phyloP scores from a whole-genome alignment of 106 monocot genomes.

The Narthecium ossifragum region DNA sequence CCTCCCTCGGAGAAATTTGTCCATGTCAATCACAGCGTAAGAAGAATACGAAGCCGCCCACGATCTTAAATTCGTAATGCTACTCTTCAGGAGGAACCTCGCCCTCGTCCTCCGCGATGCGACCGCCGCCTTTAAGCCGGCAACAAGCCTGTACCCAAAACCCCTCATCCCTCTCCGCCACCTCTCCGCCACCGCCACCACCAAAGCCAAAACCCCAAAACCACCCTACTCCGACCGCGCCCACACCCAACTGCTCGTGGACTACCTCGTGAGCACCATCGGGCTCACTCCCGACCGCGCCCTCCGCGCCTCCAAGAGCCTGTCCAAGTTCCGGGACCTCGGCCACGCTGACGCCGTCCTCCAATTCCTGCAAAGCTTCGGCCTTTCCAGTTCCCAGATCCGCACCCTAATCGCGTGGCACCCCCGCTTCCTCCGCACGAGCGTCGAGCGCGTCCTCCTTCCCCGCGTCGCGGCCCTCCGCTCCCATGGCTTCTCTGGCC shows the following conservation, averaged over 20 bases:
- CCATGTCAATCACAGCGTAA: too few relatives aligned
- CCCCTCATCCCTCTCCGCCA: too few relatives aligned
- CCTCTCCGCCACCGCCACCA: too few relatives aligned
- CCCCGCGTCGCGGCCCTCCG: conserved; percentile 11
- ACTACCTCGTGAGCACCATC: conserved; percentile 18
- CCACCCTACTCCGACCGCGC: neutral
- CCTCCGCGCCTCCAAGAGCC: conserved; percentile 1
- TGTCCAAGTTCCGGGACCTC: conserved; percentile 2
- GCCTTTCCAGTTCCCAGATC: conserved; percentile 14
- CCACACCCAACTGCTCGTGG: too few relatives aligned
- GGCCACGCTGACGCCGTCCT: conserved; percentile 11
- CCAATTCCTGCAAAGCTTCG: conserved; percentile 9
- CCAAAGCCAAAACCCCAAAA: neutral
- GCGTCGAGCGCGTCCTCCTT: conserved; percentile 16
- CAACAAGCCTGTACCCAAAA: too few relatives aligned
- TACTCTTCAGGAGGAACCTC: too few relatives aligned
- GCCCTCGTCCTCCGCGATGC: too few relatives aligned
- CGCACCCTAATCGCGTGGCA: conserved; percentile 5
- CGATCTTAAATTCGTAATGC: too few relatives aligned
- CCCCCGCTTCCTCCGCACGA: conserved; percentile 11
- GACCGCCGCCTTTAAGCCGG: too few relatives aligned
- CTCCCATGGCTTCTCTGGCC: conserved; percentile 17
- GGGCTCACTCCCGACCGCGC: conserved; percentile 20
- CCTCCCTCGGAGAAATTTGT: too few relatives aligned
- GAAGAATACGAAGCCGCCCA: too few relatives aligned